phyloP scores from a whole-genome alignment of 2,329 filamentous ascomycete genomes.

The Xylariaceae sp. region DNA sequence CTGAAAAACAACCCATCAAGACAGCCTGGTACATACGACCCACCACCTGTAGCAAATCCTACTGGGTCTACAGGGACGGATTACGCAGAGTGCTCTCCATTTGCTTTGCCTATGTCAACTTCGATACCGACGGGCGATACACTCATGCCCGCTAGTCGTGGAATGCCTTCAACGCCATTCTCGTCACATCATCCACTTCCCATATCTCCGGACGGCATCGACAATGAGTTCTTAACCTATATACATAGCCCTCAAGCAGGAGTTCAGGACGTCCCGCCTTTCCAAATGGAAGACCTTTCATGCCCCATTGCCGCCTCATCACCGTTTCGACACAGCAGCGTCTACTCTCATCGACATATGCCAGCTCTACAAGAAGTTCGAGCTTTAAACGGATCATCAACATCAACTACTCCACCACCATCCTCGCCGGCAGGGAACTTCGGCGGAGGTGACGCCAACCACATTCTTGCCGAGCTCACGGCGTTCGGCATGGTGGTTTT shows the following conservation, averaged over 20 bases:
- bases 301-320: slow-evolving; percentile 8
- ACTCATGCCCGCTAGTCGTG: slow-evolving; percentile 10
- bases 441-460: slow-evolving; percentile 15
- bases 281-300: slow-evolving; percentile 10
- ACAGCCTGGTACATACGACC: slow-evolving; percentile 6
- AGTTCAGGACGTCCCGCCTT: slow-evolving; percentile 12
- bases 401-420: slow-evolving; percentile 13
- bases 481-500: slow-evolving; percentile 21
- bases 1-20: slow-evolving; percentile 15
- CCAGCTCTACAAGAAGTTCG: slow-evolving; percentile 17
- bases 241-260: slow-evolving; percentile 14
- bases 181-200: slow-evolving; percentile 13
- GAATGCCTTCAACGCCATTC: slow-evolving; percentile 15
- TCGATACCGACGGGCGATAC: slow-evolving; percentile 9
- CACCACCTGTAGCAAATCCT: slow-evolving; percentile 8
- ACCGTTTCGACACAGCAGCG: slow-evolving; percentile 13
- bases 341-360: slow-evolving; percentile 15
- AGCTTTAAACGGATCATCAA: slow-evolving; percentile 16
- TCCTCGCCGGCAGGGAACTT: slow-evolving; percentile 7
- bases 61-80: slow-evolving; percentile 14
- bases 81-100: slow-evolving; percentile 13
- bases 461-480: slow-evolving; percentile 22
- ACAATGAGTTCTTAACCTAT: slow-evolving; percentile 18
- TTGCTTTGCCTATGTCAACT: slow-evolving; percentile 12
- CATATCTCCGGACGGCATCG: slow-evolving; percentile 16